Evolutionary conservation across 83 land plant species (phyloP).

Genomic region (Thuja plicata): DNA sequence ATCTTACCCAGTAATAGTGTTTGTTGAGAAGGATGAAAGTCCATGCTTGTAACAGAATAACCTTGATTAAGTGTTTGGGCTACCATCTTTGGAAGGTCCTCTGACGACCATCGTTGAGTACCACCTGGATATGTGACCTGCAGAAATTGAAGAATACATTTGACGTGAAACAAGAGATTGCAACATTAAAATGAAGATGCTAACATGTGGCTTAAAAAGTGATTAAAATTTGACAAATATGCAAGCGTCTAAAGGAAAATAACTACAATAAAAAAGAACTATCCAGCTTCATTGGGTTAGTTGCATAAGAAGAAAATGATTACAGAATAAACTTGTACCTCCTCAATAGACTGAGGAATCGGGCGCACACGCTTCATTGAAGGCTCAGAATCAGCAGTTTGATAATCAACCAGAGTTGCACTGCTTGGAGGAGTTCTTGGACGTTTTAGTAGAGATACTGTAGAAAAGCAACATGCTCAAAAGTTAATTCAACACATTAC

Average conservation of each 20-base stretch:
- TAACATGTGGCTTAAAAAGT: background rate
- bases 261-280: background rate
- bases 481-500: background rate
- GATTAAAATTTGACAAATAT: background rate
- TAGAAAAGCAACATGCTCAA: background rate
- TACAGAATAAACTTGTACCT: constrained; percentile 33
- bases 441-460: constrained; percentile 62
- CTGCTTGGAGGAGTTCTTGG: constrained; percentile 78
- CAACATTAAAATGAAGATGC: background rate
- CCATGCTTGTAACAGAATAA: constrained; percentile 84
- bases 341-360: constrained; percentile 61
- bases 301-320: background rate
- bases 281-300: background rate
- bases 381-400: constrained; percentile 70
- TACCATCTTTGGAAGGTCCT: constrained; percentile 81
- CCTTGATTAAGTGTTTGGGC: constrained; percentile 75
- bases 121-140: constrained; percentile 73
- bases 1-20: constrained; percentile 76
- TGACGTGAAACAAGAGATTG: background rate
- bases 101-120: constrained; percentile 61
- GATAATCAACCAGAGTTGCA: constrained; percentile 68
- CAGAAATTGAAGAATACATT: constrained; percentile 5
- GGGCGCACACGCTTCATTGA: constrained; percentile 65
- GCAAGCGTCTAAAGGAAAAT: background rate
- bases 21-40: constrained; percentile 86